phyloP scores from a whole-genome alignment of 2,329 filamentous ascomycete species.

The Diaporthe sp. region DNA sequence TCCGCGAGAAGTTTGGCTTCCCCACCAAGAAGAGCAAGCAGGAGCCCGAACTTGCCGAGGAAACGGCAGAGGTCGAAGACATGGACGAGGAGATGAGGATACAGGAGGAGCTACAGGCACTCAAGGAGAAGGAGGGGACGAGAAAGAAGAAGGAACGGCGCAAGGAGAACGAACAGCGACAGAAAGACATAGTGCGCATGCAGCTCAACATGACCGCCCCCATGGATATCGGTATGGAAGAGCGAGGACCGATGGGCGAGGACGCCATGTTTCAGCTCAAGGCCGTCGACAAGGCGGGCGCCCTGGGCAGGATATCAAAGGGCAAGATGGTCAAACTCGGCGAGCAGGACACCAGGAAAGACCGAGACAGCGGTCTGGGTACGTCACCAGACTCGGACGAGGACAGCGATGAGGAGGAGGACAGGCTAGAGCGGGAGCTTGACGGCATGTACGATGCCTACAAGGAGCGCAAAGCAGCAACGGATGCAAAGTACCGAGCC shows the following conservation, averaged over 20 bases:
- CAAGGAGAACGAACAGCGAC: conserved; percentile 92
- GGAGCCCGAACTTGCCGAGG: conserved; percentile 62
- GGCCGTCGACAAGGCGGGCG: conserved; percentile 77
- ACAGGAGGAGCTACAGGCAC: conserved; percentile 84
- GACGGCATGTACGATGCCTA: conserved; percentile 90
- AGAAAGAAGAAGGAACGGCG: conserved; percentile 86
- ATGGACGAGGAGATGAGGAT: conserved; percentile 97
- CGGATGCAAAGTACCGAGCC: conserved; percentile 88
- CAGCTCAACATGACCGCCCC: conserved; percentile 97
- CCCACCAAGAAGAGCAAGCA: conserved; percentile 75
- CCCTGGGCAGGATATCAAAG: conserved; percentile 74
- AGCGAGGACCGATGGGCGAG: conserved; percentile 80
- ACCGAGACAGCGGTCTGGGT: conserved; percentile 67
- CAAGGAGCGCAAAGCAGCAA: conserved; percentile 79
- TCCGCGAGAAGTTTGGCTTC: conserved; percentile 91
- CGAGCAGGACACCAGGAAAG: conserved; percentile 65
- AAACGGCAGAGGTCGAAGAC: conserved; percentile 83
- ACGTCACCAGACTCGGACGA: conserved; percentile 66
- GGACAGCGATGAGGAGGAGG: conserved; percentile 81
- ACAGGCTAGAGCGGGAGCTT: conserved; percentile 84
- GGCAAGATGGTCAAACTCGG: conserved; percentile 81
- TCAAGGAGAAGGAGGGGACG: conserved; percentile 82
- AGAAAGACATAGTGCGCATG: conserved; percentile 94
- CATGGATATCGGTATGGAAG: conserved; percentile 95
- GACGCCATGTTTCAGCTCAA: conserved; percentile 90